Evolutionary conservation across 768 basidiomycete species (phyloP).

Genomic region (Tremella fuciformis): DNA sequence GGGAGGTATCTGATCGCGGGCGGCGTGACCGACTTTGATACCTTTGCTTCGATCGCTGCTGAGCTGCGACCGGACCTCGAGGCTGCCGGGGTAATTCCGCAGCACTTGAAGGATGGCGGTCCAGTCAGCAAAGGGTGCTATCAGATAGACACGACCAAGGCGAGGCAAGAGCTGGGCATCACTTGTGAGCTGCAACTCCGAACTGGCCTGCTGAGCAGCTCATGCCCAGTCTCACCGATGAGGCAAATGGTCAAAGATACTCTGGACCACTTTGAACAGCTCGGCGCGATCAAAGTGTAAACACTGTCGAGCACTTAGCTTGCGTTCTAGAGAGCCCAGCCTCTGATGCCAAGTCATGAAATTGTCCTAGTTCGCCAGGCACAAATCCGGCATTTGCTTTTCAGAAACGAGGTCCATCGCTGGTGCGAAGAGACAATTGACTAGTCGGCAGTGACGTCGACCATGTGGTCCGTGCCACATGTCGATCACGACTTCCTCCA

Average conservation of each 20-base stretch:
- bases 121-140: conserved; percentile 6
- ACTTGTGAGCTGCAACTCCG: conserved; percentile 7
- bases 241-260: conserved; percentile 9
- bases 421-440: too few relatives aligned
- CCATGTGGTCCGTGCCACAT: too few relatives aligned
- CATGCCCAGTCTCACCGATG: background rate
- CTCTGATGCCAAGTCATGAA: too few relatives aligned
- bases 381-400: too few relatives aligned
- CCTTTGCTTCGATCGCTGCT: conserved; percentile 9
- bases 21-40: conserved; percentile 17
- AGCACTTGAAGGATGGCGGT: background rate
- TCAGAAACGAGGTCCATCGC: too few relatives aligned
- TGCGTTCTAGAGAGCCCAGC: too few relatives aligned
- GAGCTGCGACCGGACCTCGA: conserved; percentile 7
- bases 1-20: conserved; percentile 23
- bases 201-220: background rate
- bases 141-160: conserved; percentile 9
- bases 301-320: too few relatives aligned
- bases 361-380: too few relatives aligned
- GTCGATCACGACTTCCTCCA: too few relatives aligned
- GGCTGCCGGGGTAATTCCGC: conserved; percentile 3
- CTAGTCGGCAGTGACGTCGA: too few relatives aligned
- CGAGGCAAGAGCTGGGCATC: conserved; percentile 10
- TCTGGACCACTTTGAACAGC: background rate
- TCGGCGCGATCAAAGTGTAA: conserved; percentile 3